A percentile compares a stretch with the other conserved stretches of the same genome.
Conservation (phyloP, 148 eudicot species). For the Salicornia ramosissima region DNA sequence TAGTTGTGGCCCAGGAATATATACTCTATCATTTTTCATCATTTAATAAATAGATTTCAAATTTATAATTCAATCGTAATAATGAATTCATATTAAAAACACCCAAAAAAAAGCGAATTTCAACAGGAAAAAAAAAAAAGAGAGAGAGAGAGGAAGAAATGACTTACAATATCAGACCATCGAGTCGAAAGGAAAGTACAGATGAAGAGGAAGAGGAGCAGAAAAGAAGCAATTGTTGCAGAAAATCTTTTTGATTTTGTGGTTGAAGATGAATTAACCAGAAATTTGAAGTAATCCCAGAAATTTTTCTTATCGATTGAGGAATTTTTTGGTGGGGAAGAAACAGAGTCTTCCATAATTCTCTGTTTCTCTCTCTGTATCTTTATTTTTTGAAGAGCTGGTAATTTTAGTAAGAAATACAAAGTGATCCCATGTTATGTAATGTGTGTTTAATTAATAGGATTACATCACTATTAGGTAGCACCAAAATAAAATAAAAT, state of each 20-base stretch:
- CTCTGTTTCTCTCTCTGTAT: no score
- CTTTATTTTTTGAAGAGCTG: no score
- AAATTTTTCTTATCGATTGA: slow-evolving; percentile 4
- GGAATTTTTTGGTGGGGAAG: background rate
- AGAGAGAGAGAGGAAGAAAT: background rate
- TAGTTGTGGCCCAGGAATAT: no score
- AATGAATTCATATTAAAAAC: no score
- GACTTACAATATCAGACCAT: slow-evolving; percentile 33
- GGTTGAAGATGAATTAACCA: background rate
- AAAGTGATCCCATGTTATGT: no score
- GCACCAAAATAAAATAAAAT: no score
- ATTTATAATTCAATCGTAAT: background rate
- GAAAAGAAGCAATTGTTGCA: slow-evolving; percentile 15
- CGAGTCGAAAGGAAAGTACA: slow-evolving; percentile 18
- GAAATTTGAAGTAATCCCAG: background rate
- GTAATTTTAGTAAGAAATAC: no score
- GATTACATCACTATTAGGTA: no score
- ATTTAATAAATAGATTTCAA: no score
- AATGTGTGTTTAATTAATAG: no score
- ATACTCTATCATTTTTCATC: no score
- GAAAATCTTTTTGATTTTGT: slow-evolving; percentile 1
- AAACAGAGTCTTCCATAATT: slow-evolving; percentile 21
- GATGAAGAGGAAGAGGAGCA: slow-evolving; percentile 20
- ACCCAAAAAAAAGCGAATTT: no score
- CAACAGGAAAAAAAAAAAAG: background rate